Evolutionary conservation across 305 asterid genomes (phyloP), one percentile per base, ranked within the genome.

Genomic region (Fraxinus dipetala): DNA sequence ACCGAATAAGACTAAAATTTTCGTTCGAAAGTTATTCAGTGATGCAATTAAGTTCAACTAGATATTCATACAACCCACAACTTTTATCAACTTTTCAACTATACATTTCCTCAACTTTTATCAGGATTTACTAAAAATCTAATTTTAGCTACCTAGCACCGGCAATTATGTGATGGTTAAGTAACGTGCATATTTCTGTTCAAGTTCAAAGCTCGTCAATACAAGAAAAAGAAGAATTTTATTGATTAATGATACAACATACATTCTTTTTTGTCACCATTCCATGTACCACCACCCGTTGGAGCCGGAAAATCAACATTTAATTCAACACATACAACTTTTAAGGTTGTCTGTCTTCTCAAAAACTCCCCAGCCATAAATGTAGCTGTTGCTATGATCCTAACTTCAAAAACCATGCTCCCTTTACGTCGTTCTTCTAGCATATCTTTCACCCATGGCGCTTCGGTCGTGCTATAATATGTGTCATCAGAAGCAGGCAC

Each of bases 301-400:
- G 81, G 81, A 61, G 54, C 28, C 0, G 76, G 35, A 34, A 82
- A 82, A 13, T 77, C 28, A 10, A 82, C 85, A 75, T 45, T 45
- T 2, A 77, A 1, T n/a, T 77, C 85, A 22, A 8, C 81, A 34
- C 85, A 82, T 14, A 34, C 43, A 45, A 74, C 80, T 69, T 77
- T 70, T 18, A 82, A 10, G 10, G 40, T 2, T 14, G 9, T 70
- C 13, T 61, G 75, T 32, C 67, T 70, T 5, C 63, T 82, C 80
- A 78, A 43, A 6, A 69, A 72, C 9, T 76, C 40, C 56, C 34
- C 48, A 5, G 82, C 78, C 13, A 18, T 22, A 69, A 48, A 82
- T 10, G 78, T 5, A 5, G 18, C 36, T 4, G 74, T 10, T 67
- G 74, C 2, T 3, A 5, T 11, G 5, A 67, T 67, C 74, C 74